Percentiles rank a stretch among this genome's conserved stretches.
These are phyloP conservation scores for Metarhizium humberi DNA, from an alignment of 2,329 filamentous ascomycete species.

Conservation along the genomic window DNA sequence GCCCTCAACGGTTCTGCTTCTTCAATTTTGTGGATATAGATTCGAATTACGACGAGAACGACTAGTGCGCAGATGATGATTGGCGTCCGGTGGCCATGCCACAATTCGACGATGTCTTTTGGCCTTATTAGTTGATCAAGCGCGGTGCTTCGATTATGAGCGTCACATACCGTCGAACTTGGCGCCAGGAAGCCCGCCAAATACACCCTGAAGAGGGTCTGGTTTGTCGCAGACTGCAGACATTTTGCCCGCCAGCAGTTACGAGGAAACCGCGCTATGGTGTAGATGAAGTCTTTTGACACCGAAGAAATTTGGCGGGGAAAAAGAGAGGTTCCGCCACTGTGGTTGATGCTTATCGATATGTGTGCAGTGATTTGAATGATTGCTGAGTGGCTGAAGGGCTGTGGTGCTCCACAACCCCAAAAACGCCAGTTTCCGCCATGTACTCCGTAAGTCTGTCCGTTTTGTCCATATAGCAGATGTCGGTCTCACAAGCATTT, in stretches of 20 bases:
- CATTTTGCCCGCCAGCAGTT: background rate
- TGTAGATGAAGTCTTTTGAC: background rate
- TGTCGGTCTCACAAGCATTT: too few relatives aligned
- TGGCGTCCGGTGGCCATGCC: constrained; percentile 37
- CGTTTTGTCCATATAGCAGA: too few relatives aligned
- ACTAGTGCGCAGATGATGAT: constrained; percentile 31
- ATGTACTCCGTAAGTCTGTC: too few relatives aligned
- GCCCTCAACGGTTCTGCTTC: constrained; percentile 24
- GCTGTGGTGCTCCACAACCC: background rate
- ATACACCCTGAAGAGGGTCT: background rate
- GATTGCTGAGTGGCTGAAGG: background rate
- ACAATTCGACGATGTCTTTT: constrained; percentile 30
- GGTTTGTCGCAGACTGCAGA: constrained; percentile 1
- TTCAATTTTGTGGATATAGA: constrained; percentile 31
- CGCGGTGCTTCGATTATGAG: background rate
- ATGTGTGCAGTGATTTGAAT: background rate
- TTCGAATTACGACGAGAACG: constrained; percentile 27
- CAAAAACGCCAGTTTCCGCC: too few relatives aligned
- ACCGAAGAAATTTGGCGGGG: background rate
- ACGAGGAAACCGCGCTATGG: background rate
- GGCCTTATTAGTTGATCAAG: background rate
- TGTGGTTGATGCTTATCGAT: constrained; percentile 5
- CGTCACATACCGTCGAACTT: constrained; percentile 6
- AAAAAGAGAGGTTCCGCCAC: background rate
- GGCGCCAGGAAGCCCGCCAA: background rate